Evolutionary conservation across 192 early-diverging fungal species (phyloP).

Genomic region (Kappamyces sp.): DNA sequence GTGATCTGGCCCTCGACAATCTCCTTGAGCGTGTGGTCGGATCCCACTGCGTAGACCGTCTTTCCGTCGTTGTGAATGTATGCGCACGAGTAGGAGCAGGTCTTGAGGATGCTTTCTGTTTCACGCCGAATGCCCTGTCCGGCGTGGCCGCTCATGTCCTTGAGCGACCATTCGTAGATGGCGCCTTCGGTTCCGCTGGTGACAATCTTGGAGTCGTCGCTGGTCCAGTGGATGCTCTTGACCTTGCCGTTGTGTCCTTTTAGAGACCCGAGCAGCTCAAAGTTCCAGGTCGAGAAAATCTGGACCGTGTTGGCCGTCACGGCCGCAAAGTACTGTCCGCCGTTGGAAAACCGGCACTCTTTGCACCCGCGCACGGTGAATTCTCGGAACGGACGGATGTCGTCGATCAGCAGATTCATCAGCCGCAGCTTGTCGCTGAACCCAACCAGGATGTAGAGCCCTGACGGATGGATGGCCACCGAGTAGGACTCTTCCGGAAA

Average conservation of each 20-base stretch:
- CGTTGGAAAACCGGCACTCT: slow-evolving; percentile 57
- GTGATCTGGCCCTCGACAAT: slow-evolving; percentile 55
- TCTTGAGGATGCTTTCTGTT: slow-evolving; percentile 53
- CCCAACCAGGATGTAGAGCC: slow-evolving; percentile 61
- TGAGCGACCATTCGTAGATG: slow-evolving; percentile 53
- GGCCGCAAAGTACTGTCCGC: slow-evolving; percentile 57
- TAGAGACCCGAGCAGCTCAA: slow-evolving; percentile 49
- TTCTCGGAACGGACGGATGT: slow-evolving; percentile 51
- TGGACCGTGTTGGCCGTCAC: slow-evolving; percentile 56
- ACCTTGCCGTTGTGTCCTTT: slow-evolving; percentile 63
- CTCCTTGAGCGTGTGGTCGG: slow-evolving; percentile 57
- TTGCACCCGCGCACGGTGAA: slow-evolving; percentile 54
- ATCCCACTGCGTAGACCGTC: slow-evolving; percentile 51
- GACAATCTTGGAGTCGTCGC: slow-evolving; percentile 49
- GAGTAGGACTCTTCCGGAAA: slow-evolving; percentile 59
- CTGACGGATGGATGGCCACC: slow-evolving; percentile 55
- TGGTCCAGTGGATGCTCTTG: slow-evolving; percentile 44
- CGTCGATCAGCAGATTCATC: slow-evolving; percentile 59
- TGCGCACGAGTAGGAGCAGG: slow-evolving; percentile 50
- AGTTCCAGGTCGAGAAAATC: slow-evolving; percentile 58
- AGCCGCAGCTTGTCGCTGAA: slow-evolving; percentile 56
- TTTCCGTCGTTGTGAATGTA: slow-evolving; percentile 43
- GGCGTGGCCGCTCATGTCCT: slow-evolving; percentile 34
- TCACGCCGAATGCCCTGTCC: slow-evolving; percentile 45
- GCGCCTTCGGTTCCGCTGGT: slow-evolving; percentile 56